These are phyloP conservation scores for Chionographis japonica DNA, from an alignment of 106 monocot species.

Conservation along the genomic window DNA sequence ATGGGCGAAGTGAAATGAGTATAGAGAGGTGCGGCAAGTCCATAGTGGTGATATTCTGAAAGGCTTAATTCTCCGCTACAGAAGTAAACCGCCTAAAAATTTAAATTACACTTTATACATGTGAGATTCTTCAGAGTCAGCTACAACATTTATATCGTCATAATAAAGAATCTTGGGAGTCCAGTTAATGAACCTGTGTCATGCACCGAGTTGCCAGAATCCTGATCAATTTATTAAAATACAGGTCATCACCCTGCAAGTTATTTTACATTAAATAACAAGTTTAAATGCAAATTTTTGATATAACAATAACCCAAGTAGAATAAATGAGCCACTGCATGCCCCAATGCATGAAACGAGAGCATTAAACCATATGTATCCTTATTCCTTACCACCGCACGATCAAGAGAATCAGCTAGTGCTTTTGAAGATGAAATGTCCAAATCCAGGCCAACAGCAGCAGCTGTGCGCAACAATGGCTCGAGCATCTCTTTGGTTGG, in stretches of 20 bases:
- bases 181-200: slow-evolving; percentile 65
- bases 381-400: slow-evolving; percentile 62
- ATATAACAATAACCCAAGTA: neutral
- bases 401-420: slow-evolving; percentile 94
- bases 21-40: slow-evolving; percentile 88
- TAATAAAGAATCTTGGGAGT: neutral
- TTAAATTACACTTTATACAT: neutral
- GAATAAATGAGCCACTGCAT: neutral
- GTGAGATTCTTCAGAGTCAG: neutral
- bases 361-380: slow-evolving; percentile 8
- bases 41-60: slow-evolving; percentile 87
- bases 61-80: slow-evolving; percentile 83
- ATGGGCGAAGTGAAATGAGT: slow-evolving; percentile 99
- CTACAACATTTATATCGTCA: slow-evolving; percentile 1
- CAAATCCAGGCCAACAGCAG: slow-evolving; percentile 81
- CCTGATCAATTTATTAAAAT: slow-evolving; percentile 93
- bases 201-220: slow-evolving; percentile 99
- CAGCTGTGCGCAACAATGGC: slow-evolving; percentile 80
- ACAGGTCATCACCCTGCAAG: slow-evolving; percentile 84
- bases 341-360: neutral
- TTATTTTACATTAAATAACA: slow-evolving; percentile 3
- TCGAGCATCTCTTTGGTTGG: slow-evolving; percentile 99
- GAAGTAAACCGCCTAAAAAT: slow-evolving; percentile 89
- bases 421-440: slow-evolving; percentile 94
- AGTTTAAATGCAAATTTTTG: neutral